A percentile compares a stretch with the other conserved stretches of the same genome.
These are phyloP conservation scores for Russula sp. DNA, from an alignment of 768 basidiomycete genomes.

Conservation along the genomic window DNA sequence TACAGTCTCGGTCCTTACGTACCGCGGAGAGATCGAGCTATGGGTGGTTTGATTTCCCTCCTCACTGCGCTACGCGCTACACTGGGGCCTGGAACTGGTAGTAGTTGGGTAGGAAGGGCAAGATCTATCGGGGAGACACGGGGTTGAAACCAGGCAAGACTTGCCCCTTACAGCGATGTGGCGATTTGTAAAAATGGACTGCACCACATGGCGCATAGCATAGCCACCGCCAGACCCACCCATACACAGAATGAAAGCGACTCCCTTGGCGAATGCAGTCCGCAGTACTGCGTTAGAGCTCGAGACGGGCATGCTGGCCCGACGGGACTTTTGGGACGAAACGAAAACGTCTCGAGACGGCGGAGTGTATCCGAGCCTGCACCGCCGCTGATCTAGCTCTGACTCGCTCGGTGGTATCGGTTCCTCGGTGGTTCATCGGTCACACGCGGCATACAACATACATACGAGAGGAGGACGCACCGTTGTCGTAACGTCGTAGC, in stretches of 20 bases:
- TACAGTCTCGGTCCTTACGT: not conserved
- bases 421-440: not conserved
- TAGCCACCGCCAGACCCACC: not conserved
- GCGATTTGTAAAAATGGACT: not conserved
- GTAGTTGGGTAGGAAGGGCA: not conserved
- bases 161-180: not conserved
- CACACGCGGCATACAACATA: not conserved
- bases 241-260: not conserved
- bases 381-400: constrained; percentile 14
- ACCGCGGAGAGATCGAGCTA: not conserved
- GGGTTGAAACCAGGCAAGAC: not conserved
- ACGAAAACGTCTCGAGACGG: constrained; percentile 1
- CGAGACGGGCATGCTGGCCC: not conserved
- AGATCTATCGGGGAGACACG: not conserved
- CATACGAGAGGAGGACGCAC: not conserved
- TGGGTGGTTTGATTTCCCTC: not conserved
- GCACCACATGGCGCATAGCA: constrained; percentile 5
- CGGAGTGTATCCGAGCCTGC: not conserved
- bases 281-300: not conserved
- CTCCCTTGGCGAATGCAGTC: not conserved
- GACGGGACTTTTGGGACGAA: not conserved
- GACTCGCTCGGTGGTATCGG: constrained; percentile 9
- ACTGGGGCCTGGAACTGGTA: not conserved
- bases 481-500: not conserved
- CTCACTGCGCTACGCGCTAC: not conserved